phyloP scores from a whole-genome alignment of 2,329 filamentous ascomycete genomes.

The Colletotrichum aenigma region DNA sequence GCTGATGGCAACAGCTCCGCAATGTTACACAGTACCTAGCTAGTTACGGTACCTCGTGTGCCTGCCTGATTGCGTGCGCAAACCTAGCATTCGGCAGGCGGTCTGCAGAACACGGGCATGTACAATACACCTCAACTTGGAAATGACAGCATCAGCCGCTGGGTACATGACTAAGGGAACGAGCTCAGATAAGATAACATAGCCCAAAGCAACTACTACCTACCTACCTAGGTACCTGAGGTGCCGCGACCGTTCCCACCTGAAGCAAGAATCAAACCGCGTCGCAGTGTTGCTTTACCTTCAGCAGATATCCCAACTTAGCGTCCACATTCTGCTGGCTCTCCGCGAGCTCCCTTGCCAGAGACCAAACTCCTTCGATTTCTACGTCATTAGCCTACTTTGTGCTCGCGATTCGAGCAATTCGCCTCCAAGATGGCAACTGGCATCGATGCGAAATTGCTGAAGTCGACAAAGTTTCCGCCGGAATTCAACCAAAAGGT shows the following conservation, averaged over 20 bases:
- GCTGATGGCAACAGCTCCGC: neutral
- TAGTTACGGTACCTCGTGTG: neutral
- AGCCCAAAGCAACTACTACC: neutral
- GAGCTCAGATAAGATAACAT: neutral
- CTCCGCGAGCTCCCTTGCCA: neutral
- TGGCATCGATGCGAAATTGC: constrained; percentile 85
- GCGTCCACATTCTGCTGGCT: neutral
- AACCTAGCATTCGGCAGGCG: neutral
- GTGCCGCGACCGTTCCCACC: neutral
- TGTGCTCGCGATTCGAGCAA: neutral
- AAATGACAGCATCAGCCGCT: neutral
- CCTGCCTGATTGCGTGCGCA: neutral
- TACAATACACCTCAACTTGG: neutral
- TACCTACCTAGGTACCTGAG: neutral
- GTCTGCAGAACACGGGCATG: neutral
- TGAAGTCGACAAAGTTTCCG: constrained; percentile 92
- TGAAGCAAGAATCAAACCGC: neutral
- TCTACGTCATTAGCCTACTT: constrained; percentile 12
- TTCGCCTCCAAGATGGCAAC: constrained; percentile 67
- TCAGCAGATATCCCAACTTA: neutral
- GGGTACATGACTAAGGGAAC: neutral
- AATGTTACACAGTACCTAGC: neutral
- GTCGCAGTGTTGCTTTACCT: neutral
- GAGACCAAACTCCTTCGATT: neutral
- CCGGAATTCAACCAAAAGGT: constrained; percentile 94